These are phyloP conservation scores for Gaertneriomyces sp. DNA, from an alignment of 192 early-diverging fungal species.

Conservation along the genomic window DNA sequence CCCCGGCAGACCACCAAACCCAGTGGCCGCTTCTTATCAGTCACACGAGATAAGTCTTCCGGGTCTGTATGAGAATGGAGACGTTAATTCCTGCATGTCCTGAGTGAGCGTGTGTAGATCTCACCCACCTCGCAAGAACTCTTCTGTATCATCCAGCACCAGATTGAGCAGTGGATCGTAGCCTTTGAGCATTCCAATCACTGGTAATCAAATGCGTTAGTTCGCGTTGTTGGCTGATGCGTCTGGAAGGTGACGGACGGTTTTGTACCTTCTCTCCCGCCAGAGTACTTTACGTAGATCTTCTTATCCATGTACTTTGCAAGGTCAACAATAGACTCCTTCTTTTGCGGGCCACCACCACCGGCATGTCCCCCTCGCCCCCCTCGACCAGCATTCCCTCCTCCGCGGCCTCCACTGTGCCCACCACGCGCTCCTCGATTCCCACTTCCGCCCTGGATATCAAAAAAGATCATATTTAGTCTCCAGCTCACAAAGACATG, in stretches of 20 bases:
- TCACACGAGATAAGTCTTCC: slow-evolving; percentile 21
- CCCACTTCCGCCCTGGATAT: no score
- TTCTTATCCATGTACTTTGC: slow-evolving; percentile 90
- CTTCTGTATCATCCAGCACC: slow-evolving; percentile 88
- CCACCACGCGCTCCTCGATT: no score
- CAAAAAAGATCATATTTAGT: no score
- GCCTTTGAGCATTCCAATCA: slow-evolving; percentile 85
- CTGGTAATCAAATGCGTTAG: slow-evolving; percentile 42
- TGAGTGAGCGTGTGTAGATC: background rate
- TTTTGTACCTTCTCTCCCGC: slow-evolving; percentile 82
- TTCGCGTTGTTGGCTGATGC: background rate
- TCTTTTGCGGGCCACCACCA: slow-evolving; percentile 21
- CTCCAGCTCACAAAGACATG: no score
- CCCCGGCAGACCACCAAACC: slow-evolving; percentile 89
- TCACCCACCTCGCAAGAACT: slow-evolving; percentile 60
- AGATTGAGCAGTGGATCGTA: slow-evolving; percentile 91
- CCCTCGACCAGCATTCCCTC: slow-evolving; percentile 49
- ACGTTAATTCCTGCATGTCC: no score
- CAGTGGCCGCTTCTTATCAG: slow-evolving; percentile 61
- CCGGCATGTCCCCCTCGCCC: slow-evolving; percentile 51
- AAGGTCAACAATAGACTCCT: slow-evolving; percentile 91
- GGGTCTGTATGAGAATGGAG: slow-evolving; percentile 20
- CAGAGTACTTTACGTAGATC: slow-evolving; percentile 88
- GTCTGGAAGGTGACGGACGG: slow-evolving; percentile 3
- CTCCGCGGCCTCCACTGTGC: slow-evolving; percentile 37